A percentile compares a stretch with the other conserved stretches of the same genome.
phyloP scores from a whole-genome alignment of 805 yeast genomes.

The Myxozyma geophila region DNA sequence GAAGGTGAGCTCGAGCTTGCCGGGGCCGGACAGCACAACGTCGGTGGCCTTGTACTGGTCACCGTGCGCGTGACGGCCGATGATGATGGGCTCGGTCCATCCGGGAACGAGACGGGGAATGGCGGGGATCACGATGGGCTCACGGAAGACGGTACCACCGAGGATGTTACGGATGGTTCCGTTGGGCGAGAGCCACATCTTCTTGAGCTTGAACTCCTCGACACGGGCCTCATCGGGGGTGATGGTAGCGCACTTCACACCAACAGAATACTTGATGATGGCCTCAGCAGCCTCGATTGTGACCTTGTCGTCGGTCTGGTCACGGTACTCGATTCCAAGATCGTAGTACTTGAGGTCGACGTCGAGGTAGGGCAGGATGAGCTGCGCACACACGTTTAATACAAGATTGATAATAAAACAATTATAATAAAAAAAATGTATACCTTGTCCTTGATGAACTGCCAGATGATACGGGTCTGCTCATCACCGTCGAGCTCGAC shows the following conservation, averaged over 20 bases:
- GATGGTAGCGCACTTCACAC: conserved; percentile 96
- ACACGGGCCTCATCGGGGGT: conserved; percentile 98
- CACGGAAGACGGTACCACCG: conserved; percentile 97
- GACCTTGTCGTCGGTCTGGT: conserved; percentile 83
- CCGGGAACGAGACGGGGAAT: conserved; percentile 88
- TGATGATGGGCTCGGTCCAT: conserved; percentile 94
- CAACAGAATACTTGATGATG: conserved; percentile 84
- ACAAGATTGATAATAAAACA: background rate
- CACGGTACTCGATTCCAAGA: conserved; percentile 83
- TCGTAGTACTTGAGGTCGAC: conserved; percentile 91
- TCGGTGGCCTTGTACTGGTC: conserved; percentile 97
- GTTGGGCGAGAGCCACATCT: conserved; percentile 98
- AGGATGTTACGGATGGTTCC: conserved; percentile 95
- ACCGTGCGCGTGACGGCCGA: conserved; percentile 97
- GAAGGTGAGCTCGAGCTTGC: conserved; percentile 76
- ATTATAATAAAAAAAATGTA: background rate
- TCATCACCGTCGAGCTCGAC: conserved; percentile 99
- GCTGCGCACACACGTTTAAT: conserved; percentile 37
- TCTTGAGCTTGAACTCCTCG: conserved; percentile 83
- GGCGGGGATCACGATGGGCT: conserved; percentile 87
- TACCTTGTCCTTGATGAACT: conserved; percentile 74
- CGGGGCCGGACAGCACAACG: conserved; percentile 75
- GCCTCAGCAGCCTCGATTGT: conserved; percentile 91
- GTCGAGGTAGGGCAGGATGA: conserved; percentile 83
- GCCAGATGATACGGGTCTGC: conserved; percentile 96